Evolutionary conservation across 371 early-diverging fungal genomes (phyloP), one percentile per base, ranked within the genome.

Genomic region (Mucor sp.): DNA sequence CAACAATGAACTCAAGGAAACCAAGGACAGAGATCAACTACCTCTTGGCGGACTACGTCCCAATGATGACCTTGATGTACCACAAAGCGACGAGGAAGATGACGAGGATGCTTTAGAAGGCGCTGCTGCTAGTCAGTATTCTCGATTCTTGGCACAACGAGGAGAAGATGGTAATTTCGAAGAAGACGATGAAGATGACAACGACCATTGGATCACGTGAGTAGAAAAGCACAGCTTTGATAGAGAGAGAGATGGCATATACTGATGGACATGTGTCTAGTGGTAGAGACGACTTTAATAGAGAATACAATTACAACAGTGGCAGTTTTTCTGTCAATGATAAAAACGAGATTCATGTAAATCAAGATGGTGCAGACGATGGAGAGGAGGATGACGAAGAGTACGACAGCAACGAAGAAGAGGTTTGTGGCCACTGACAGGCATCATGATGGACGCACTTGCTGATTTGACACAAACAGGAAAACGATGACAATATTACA

Each of bases 31-130:
- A 32, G 97, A 95, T 72, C 89, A 91, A 23, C 89, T 90, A 69
- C 91, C 94, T 12, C 84, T 97, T 5, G 97, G 95, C 25, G 96
- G 96, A 32, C 83, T 87, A 23, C 87, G 94, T 44, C 95, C 96
- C 3, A 84, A 81, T 68, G 76, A 75, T 63, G 79, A 75, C 17
- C 53, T 72, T 32, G 76, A 78, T 56, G 60, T 61, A 14, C 67
- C 67, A 50, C 70, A 64, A 41, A 65, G 67, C 15, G 76, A 74
- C 33, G 77, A 76, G 23, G 71, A 76, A 19, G 74, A 76, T 19
- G 74, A 76, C 39, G 74, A 72, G 32, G 72, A 69, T 27, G 69
- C 35, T 25, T 35, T 67, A 19, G 69, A 72, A 58, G 69, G 65
- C 47, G 50, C 50, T n/a, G 70, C 69, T 32, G 76, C 73, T 19